Percentiles rank a stretch among this genome's conserved stretches.
Conservation (phyloP, 176 grass and related monocot genomes). For the Thinopyrum elongatum region DNA sequence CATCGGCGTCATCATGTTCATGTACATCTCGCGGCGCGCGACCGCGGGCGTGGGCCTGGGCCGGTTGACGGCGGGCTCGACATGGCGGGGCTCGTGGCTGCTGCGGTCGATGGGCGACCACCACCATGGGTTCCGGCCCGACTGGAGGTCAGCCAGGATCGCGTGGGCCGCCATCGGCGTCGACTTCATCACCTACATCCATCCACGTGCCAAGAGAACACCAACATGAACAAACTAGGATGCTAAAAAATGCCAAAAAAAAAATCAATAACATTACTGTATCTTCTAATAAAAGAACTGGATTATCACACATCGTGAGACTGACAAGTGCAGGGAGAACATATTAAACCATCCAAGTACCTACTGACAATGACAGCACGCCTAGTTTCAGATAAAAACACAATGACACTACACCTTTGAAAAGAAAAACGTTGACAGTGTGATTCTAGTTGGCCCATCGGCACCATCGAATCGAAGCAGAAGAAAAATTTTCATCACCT, state of each 20-base stretch:
- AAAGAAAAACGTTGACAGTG: not conserved
- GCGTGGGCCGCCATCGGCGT: slow-evolving; percentile 65
- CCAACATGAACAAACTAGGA: not conserved
- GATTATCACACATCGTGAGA: not conserved
- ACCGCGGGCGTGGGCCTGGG: not conserved
- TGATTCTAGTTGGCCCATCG: slow-evolving; percentile 22
- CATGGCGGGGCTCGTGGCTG: slow-evolving; percentile 1
- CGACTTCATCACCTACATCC: slow-evolving; percentile 55
- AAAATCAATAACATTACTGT: not conserved
- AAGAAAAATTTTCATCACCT: not conserved
- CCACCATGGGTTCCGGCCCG: slow-evolving; percentile 66
- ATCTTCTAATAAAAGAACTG: no score
- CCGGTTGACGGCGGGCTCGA: not conserved
- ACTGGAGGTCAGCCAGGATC: slow-evolving; percentile 66
- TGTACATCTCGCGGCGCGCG: not conserved
- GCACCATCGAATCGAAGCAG: not conserved
- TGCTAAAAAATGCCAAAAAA: no score
- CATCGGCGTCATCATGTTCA: not conserved
- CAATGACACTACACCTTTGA: slow-evolving; percentile 20
- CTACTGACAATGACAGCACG: slow-evolving; percentile 11
- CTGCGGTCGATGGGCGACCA: slow-evolving; percentile 64
- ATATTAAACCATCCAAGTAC: not conserved
- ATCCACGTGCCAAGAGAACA: not conserved
- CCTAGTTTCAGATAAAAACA: not conserved
- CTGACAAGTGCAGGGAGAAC: not conserved